Conservation (phyloP, 2,329 filamentous ascomycete genomes). For the Botrytis squamosa region DNA sequence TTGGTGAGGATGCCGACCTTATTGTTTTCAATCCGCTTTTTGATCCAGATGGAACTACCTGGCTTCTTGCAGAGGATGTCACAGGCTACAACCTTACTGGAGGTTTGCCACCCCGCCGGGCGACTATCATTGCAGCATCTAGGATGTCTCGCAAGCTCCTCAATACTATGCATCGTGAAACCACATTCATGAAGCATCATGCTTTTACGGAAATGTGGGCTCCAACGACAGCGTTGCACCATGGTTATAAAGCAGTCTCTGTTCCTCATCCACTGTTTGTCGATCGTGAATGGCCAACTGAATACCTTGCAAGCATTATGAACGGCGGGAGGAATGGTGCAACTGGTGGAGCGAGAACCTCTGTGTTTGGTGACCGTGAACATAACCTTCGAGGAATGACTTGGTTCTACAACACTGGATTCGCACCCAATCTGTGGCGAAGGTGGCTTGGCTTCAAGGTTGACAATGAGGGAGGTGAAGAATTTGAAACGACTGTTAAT, state of each 20-base stretch:
- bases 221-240: constrained; percentile 79
- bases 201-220: constrained; percentile 99
- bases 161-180: constrained; percentile 87
- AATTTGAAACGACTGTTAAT: constrained; percentile 63
- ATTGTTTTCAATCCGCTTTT: constrained; percentile 92
- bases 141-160: constrained; percentile 80
- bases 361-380: constrained; percentile 79
- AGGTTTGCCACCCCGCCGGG: constrained; percentile 68
- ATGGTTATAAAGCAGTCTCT: constrained; percentile 89
- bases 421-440: constrained; percentile 76
- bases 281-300: constrained; percentile 80
- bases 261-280: constrained; percentile 86
- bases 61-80: constrained; percentile 78
- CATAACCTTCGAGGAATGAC: constrained; percentile 84
- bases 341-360: constrained; percentile 68
- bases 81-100: constrained; percentile 74
- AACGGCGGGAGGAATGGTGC: constrained; percentile 77
- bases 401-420: constrained; percentile 89
- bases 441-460: constrained; percentile 83
- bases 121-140: constrained; percentile 84
- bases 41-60: constrained; percentile 82
- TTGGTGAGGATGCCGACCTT: constrained; percentile 85
- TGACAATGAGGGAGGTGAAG: constrained; percentile 74
- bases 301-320: constrained; percentile 74
- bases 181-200: constrained; percentile 77